Evolutionary conservation across 768 basidiomycete species (phyloP).

Genomic region (Lanmaoa pseudosensibilis): DNA sequence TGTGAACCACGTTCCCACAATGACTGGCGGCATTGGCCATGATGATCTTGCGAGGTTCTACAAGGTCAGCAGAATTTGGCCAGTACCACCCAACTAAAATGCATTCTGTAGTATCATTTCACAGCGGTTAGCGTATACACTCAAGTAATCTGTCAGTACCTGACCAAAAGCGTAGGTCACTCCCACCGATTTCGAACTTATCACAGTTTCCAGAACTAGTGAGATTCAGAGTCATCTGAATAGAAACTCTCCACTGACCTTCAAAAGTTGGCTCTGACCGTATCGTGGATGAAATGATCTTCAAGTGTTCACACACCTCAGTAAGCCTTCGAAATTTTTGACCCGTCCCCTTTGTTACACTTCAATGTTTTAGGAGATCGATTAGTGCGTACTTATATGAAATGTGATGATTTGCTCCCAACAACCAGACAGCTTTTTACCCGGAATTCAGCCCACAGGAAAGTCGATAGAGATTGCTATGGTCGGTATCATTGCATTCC

Average conservation of each 20-base stretch:
- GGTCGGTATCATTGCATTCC: constrained; percentile 45
- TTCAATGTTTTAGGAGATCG: constrained; percentile 36
- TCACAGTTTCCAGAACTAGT: constrained; percentile 44
- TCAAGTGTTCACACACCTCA: constrained; percentile 41
- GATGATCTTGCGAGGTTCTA: constrained; percentile 47
- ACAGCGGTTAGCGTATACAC: constrained; percentile 26
- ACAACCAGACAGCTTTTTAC: constrained; percentile 27
- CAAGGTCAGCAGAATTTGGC: constrained; percentile 29
- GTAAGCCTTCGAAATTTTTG: constrained; percentile 16
- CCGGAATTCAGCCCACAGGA: constrained; percentile 38
- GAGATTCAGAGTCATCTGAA: constrained; percentile 4
- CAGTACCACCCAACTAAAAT: not conserved
- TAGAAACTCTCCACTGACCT: not conserved
- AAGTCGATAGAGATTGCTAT: constrained; percentile 42
- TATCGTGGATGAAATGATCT: constrained; percentile 49
- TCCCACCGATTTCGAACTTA: constrained; percentile 41
- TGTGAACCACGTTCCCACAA: constrained; percentile 43
- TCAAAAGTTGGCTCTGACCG: constrained; percentile 41
- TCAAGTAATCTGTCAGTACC: not conserved
- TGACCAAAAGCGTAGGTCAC: constrained; percentile 33
- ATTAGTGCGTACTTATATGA: constrained; percentile 32
- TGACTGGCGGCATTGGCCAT: constrained; percentile 48
- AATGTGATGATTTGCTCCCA: not conserved
- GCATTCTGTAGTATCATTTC: constrained; percentile 39
- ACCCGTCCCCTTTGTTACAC: not conserved